Evolutionary conservation across 2,329 filamentous ascomycete species (phyloP), one percentile per base, ranked within the genome.

Genomic region (Monosporascus cannonballus): DNA sequence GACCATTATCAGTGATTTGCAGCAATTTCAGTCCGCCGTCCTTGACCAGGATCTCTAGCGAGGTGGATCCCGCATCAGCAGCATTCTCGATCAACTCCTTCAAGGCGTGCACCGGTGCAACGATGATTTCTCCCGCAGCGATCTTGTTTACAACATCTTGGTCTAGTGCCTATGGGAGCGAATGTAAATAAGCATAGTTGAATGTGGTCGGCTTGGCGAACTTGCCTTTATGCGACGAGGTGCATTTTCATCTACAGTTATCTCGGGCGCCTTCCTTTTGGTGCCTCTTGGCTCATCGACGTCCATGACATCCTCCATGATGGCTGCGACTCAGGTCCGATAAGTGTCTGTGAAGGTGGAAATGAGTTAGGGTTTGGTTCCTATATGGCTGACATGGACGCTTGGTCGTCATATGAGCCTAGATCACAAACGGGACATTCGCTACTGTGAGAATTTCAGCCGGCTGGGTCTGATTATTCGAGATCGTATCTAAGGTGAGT

Each of bases 81-180:
- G 94, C 87, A 64, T 99, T 99, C 69, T 99, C 94, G 14, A 99
- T 91, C 48, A 99, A 76, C 69, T 99, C 94, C 71, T 99, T 99
- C 53, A 99, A 72, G 3, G 95, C 94, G 70, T 99, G 90, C 27
- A 96, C 91, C 0, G 94, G 95, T 2, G 94, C 93, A 48, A 99
- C 91, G 55, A 99, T 99, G 63, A 99, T 99, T 70, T 99, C 94
- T 20, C 94, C 94, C 0, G 94, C 94, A 1, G 94, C 94, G 61
- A 99, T 99, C 70, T 97, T 99, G 76, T 97, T 99, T 59, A 99
- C 89, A 22, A 99, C 94, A 73, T 94, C 87, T 57, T 89, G 85
- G 64, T 96, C 89, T 25, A 99, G 80, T 15, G 93, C 88, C 85
- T 96, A 54, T 39, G 15, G 6, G 20, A 34, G 30, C 30, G 30